Evolutionary conservation across 1,284 basidiomycete species (phyloP).

Genomic region (Cryptococcus jaspeensis): DNA sequence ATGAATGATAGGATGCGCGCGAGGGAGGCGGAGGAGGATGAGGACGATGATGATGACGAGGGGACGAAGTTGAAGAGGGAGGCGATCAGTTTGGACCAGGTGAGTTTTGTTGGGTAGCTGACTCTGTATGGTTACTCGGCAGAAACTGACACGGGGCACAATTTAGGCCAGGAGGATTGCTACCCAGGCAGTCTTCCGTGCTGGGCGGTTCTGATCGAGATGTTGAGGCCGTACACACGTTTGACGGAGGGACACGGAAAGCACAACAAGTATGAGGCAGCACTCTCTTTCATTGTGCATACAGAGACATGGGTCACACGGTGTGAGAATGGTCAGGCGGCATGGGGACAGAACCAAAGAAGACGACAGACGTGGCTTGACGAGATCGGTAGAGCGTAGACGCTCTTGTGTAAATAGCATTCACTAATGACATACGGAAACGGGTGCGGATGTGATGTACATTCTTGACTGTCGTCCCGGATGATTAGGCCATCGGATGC

Average conservation of each 20-base stretch:
- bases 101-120: conserved; percentile 45
- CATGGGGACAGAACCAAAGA: too few species aligned
- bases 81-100: conserved; percentile 84
- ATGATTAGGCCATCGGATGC: too few species aligned
- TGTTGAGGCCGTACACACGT: background rate
- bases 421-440: too few species aligned
- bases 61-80: conserved; percentile 68
- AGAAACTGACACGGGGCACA: conserved; percentile 1
- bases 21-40: conserved; percentile 56
- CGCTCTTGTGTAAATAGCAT: too few species aligned
- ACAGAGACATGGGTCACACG: too few species aligned
- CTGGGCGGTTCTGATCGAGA: conserved; percentile 32
- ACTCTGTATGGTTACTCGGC: background rate
- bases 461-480: too few species aligned
- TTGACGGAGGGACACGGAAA: too few species aligned
- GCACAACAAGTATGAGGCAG: background rate
- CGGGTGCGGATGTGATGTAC: too few species aligned
- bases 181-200: conserved; percentile 55
- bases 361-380: too few species aligned
- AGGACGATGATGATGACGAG: conserved; percentile 54
- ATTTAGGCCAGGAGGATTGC: conserved; percentile 53
- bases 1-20: conserved; percentile 34
- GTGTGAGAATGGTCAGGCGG: too few species aligned
- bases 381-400: too few species aligned
- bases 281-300: too few species aligned